Evolutionary conservation across 1,284 basidiomycete species (phyloP), one percentile per base, ranked within the genome.

Genomic region (Xanthoconium separans): DNA sequence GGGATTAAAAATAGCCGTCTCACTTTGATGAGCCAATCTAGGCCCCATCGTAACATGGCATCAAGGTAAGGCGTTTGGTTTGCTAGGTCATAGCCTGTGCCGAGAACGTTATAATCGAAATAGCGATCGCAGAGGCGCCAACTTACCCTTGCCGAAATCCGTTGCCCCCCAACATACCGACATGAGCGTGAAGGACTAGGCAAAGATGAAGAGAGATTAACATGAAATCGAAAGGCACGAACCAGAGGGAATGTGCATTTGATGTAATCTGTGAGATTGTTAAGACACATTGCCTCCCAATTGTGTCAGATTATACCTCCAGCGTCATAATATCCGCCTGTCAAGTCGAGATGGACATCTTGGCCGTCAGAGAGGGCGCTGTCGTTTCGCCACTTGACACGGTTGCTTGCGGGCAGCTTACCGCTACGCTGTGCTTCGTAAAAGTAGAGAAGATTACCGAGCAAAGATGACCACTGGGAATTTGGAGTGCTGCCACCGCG

Each of bases 391-490:
- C 95, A 97, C 15, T 78, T 65, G 1, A 96, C 91, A 24, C 94
- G 81, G 59, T 91, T 91, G 6, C 76, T 78, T 12, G 71, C 63
- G 0, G 88, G 83, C 6, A 96, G 78, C 44, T 77, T 77, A 13
- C 94, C 93, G 55, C 89, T 91, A 40, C 94, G 78, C 65, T 97
- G 94, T 1, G 86, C 93, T 59, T 97, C 94, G 67, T 95, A 97
- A 70, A 95, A 96, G 68, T 85, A 96, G 20, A 97, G 70, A 33
- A 88, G 71, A 69, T 90, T 85, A 13, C 92, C 93, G 0, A 96
- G 79, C 1, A 95, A 73, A 36, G 77, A 84, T 2, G 83, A 78
- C 91, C 93, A 96, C 66, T 95, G 91, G 3, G 80, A 62, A 66
- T 93, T 93, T 15, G 88, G 73, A 70, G 37, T 70, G 60, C 20